These are phyloP conservation scores for Annulohypoxylon truncatum DNA, from an alignment of 2,329 filamentous ascomycete genomes.

Conservation along the genomic window DNA sequence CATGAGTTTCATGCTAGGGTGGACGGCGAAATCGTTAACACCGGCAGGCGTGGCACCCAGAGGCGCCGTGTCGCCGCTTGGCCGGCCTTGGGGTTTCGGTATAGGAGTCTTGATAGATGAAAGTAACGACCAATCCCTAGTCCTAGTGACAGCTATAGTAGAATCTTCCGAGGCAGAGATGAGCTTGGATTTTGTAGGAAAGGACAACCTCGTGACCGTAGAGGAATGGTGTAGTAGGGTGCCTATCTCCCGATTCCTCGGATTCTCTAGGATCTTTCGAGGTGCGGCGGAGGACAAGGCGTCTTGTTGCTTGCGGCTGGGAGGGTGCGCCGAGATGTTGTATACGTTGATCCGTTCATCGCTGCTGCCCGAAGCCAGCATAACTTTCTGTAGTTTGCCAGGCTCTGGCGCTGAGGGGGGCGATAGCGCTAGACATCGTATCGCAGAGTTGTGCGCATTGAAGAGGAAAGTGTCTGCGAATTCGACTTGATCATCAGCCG, in stretches of 20 bases:
- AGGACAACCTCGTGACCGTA: slow-evolving; percentile 81
- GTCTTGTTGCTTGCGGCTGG: slow-evolving; percentile 65
- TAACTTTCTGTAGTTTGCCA: slow-evolving; percentile 80
- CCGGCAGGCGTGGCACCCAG: slow-evolving; percentile 85
- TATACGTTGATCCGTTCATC: slow-evolving; percentile 97
- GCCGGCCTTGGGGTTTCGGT: slow-evolving; percentile 81
- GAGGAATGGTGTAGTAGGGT: slow-evolving; percentile 87
- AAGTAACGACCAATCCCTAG: slow-evolving; percentile 88
- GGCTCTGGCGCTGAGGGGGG: slow-evolving; percentile 72
- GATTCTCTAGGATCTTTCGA: slow-evolving; percentile 83
- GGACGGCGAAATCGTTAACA: slow-evolving; percentile 93
- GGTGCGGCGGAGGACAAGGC: slow-evolving; percentile 75
- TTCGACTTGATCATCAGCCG: slow-evolving; percentile 61
- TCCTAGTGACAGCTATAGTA: slow-evolving; percentile 86
- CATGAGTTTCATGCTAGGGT: slow-evolving; percentile 97
- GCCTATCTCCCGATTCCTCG: slow-evolving; percentile 88
- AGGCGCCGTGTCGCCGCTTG: slow-evolving; percentile 89
- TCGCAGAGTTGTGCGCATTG: slow-evolving; percentile 89
- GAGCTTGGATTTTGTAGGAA: slow-evolving; percentile 88
- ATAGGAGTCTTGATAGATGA: slow-evolving; percentile 90
- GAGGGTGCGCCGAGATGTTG: slow-evolving; percentile 79
- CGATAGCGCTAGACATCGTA: slow-evolving; percentile 89
- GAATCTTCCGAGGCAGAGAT: slow-evolving; percentile 91
- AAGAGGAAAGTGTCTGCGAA: slow-evolving; percentile 97
- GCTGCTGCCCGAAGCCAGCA: slow-evolving; percentile 89